Percentiles rank a stretch among this genome's conserved stretches.
Evolutionary conservation across 345 rosid species (phyloP).

Genomic region (Erucastrum elatum): DNA sequence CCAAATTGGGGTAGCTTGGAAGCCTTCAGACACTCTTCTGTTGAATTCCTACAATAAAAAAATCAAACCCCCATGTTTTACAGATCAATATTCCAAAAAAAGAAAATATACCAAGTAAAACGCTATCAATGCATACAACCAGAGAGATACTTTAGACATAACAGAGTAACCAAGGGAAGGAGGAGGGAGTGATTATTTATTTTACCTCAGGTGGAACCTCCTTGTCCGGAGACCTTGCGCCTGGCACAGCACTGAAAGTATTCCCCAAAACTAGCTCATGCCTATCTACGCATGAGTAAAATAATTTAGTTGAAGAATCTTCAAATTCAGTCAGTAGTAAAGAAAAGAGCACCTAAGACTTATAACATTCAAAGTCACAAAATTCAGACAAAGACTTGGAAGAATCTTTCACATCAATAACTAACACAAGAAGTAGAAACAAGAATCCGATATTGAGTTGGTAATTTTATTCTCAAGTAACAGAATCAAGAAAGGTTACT

Average conservation of each 20-base stretch:
- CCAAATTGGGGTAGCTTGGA: constrained; percentile 93
- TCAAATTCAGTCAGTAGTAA: neutral
- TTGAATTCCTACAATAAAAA: constrained; percentile 61
- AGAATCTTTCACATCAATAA: neutral
- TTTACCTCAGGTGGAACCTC: constrained; percentile 89
- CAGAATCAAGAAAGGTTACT: constrained; percentile 47
- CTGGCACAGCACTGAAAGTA: constrained; percentile 62
- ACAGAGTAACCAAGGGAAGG: neutral
- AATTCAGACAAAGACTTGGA: neutral
- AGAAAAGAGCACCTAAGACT: constrained; percentile 1
- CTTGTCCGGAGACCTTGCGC: constrained; percentile 56
- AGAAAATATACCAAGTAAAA: neutral
- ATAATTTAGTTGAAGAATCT: neutral
- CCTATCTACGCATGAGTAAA: constrained; percentile 56
- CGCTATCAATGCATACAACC: neutral
- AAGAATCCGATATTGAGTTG: neutral
- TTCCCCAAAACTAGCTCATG: constrained; percentile 84
- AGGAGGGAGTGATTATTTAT: neutral
- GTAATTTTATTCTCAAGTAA: neutral
- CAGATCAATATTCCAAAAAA: constrained; percentile 1
- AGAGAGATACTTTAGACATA: neutral
- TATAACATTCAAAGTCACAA: neutral
- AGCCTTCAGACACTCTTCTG: constrained; percentile 72
- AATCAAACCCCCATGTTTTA: constrained; percentile 14
- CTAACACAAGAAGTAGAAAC: neutral